A percentile compares a stretch with the other conserved stretches of the same genome.
Evolutionary conservation across 768 basidiomycete species (phyloP).

Genomic region (Trametes villosa): DNA sequence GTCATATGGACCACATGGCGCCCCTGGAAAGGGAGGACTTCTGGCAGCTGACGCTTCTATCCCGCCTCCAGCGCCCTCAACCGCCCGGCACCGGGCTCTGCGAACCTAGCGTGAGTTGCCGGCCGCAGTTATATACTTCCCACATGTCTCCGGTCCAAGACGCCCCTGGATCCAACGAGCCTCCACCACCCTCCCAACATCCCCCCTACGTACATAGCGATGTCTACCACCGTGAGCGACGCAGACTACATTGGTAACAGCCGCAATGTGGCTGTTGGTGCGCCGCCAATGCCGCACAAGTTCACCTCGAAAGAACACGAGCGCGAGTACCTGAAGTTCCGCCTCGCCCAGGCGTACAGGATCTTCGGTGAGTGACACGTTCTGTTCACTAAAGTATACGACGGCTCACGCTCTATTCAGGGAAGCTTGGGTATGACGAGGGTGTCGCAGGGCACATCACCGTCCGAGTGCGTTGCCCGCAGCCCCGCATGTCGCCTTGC

Average conservation of each 20-base stretch:
- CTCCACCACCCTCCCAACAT: too few relatives aligned
- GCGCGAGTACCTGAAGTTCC: slow-evolving; percentile 47
- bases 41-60: too few relatives aligned
- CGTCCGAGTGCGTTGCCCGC: slow-evolving; percentile 36
- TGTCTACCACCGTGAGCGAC: not conserved
- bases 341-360: slow-evolving; percentile 50
- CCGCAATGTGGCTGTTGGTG: slow-evolving; percentile 1
- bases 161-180: too few relatives aligned
- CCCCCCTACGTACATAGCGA: too few relatives aligned
- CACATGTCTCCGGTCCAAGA: too few relatives aligned
- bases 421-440: slow-evolving; percentile 48
- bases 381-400: not conserved
- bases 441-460: slow-evolving; percentile 58
- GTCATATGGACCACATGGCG: too few relatives aligned
- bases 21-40: too few relatives aligned
- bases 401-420: not conserved
- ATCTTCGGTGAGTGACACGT: slow-evolving; percentile 43
- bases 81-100: too few relatives aligned
- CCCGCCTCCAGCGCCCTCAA: too few relatives aligned
- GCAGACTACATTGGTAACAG: not conserved
- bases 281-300: slow-evolving; percentile 28
- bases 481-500: not conserved
- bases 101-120: too few relatives aligned
- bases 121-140: too few relatives aligned
- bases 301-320: slow-evolving; percentile 43